Base-by-base conservation (phyloP, 2,329 filamentous ascomycete genomes). In the Cladosporium phlei region DNA sequence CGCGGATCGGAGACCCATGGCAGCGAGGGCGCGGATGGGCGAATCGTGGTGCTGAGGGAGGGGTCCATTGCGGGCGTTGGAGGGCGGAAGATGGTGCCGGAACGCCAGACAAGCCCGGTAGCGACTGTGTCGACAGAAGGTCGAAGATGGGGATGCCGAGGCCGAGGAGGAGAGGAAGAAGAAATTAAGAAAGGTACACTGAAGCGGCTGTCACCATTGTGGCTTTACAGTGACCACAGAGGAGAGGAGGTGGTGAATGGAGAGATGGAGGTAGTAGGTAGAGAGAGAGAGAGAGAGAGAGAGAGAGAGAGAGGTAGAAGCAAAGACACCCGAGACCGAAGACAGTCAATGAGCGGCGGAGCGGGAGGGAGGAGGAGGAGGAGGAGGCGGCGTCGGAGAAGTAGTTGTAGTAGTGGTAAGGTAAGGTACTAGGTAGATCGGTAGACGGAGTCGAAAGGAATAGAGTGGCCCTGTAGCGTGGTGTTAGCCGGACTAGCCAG, bases 1-100 rank as follows among this genome's bases (percentile, higher is more conserved):
- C 67, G 64, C 30, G 66, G 61, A 56, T 67, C 64, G 33, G 66
- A 59, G 29, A 63, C 59, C 61, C 60, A 64, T 27, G 59, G 59
- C 30, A 49, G 48, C 22, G 46, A 48, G 14, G 46, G 42, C 42
- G 42, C 42, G 12, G 32, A 35, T 29, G 42, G 42, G 42, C 42
- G 42, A 14, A 20, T 37, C 11, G 40, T 27, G 25, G 32, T 37
- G 42, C 30, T 28, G 42, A 35, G 32, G 24, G 42, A 45, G 32
- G 42, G 42, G 32, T 45, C 42, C 42, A 45, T 45, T 29, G 22
- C 37, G 37, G 32, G 32, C 24, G 35, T 16, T 12, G 28, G 30
- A 28, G 7, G 42, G 8, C 42, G 42, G n/a, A n/a, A n/a, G n/a
- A n/a, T n/a, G n/a, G n/a, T 16, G 16, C 32, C 16, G n/a, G 32